These are phyloP conservation scores for Alternaria rosae DNA, from an alignment of 2,329 filamentous ascomycete species.

Conservation along the genomic window DNA sequence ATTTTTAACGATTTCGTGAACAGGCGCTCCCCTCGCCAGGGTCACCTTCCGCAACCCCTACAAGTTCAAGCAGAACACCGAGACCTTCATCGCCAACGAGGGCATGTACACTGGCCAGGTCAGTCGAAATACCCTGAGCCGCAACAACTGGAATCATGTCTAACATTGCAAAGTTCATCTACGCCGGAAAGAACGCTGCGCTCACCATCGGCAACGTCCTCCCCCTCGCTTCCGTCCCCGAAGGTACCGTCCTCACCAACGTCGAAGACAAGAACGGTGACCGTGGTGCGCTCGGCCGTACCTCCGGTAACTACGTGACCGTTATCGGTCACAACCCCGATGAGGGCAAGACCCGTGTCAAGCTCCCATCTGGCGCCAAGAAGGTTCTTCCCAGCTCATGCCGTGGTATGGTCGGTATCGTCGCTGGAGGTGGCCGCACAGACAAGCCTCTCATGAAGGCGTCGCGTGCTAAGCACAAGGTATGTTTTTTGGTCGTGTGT, in stretches of 20 bases:
- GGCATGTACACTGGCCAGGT: constrained; percentile 99
- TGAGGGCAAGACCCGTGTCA: constrained; percentile 99
- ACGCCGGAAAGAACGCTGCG: constrained; percentile 98
- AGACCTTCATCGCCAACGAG: constrained; percentile 99
- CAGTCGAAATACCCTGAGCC: constrained; percentile 23
- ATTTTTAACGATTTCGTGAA: constrained; percentile 29
- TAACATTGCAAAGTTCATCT: constrained; percentile 75
- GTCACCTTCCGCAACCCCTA: constrained; percentile 98
- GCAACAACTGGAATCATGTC: constrained; percentile 5
- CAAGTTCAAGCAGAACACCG: constrained; percentile 95
- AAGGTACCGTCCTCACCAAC: constrained; percentile 99
- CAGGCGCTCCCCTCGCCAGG: constrained; percentile 82
- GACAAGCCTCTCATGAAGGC: constrained; percentile 99
- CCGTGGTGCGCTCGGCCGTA: constrained; percentile 94
- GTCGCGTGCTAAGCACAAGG: constrained; percentile 98
- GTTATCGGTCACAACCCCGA: constrained; percentile 54
- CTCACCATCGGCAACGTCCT: constrained; percentile 98
- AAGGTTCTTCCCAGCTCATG: constrained; percentile 93
- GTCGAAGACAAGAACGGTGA: constrained; percentile 99
- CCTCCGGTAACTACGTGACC: constrained; percentile 99
- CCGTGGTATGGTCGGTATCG: constrained; percentile 99
- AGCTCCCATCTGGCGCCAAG: constrained; percentile 98
- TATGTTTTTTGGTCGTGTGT: constrained; percentile 12
- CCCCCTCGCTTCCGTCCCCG: constrained; percentile 90
- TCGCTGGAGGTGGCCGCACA: constrained; percentile 98